Conservation (phyloP, 2,329 filamentous ascomycete genomes). For the Talaromyces pinophilus region DNA sequence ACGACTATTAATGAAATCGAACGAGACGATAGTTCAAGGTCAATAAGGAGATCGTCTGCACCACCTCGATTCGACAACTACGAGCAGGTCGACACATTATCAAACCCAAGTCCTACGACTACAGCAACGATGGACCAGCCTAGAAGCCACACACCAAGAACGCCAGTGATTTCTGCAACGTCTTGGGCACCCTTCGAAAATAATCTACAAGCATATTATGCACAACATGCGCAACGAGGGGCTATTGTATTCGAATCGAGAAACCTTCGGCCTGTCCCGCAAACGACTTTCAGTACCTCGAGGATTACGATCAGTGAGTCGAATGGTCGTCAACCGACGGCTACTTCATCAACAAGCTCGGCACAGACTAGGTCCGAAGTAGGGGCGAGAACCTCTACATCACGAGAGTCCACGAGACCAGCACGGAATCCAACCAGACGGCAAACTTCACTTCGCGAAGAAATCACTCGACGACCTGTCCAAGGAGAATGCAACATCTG, state of each 20-base stretch:
- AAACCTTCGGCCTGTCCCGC: not conserved
- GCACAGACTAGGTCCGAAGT: not conserved
- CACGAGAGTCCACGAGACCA: not conserved
- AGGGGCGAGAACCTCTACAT: not conserved
- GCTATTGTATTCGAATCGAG: not conserved
- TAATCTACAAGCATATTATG: not conserved
- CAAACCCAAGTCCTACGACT: not conserved
- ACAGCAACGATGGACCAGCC: not conserved
- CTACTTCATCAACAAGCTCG: not conserved
- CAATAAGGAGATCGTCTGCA: not conserved
- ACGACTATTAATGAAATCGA: not conserved
- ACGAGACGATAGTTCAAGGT: not conserved
- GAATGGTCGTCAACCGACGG: not conserved
- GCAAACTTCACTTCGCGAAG: not conserved
- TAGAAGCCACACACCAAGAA: not conserved
- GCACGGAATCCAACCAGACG: not conserved
- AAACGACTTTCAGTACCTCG: not conserved
- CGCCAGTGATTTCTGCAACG: not conserved
- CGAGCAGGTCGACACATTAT: not conserved
- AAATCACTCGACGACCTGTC: constrained; percentile 1
- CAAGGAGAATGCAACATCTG: constrained; percentile 21
- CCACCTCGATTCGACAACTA: not conserved
- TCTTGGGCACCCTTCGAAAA: too few relatives aligned
- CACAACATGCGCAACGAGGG: not conserved
- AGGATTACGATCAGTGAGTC: not conserved